These are phyloP conservation scores for Annulohypoxylon truncatum DNA, from an alignment of 2,329 filamentous ascomycete species.

Conservation along the genomic window DNA sequence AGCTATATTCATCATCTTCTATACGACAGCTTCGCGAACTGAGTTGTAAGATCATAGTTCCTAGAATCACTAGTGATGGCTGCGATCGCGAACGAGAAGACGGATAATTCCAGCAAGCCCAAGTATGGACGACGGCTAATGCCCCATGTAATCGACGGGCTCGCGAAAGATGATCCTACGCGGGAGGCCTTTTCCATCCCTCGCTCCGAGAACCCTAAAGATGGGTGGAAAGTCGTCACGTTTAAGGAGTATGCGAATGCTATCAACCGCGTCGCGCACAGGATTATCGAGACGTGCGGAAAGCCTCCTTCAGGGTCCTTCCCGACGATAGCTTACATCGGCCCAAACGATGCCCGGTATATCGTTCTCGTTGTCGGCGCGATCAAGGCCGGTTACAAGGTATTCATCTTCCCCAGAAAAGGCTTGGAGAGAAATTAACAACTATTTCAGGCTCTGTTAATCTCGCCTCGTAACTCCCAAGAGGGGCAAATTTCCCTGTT, in stretches of 20 bases:
- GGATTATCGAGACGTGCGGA: constrained; percentile 20
- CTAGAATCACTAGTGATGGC: neutral
- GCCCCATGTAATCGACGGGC: constrained; percentile 55
- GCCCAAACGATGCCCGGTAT: constrained; percentile 52
- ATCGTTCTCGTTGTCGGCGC: constrained; percentile 42
- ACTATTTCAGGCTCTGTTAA: constrained; percentile 53
- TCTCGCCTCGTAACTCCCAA: constrained; percentile 59
- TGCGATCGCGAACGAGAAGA: neutral
- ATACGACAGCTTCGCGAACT: neutral
- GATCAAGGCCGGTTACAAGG: constrained; percentile 50
- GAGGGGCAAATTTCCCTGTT: constrained; percentile 60
- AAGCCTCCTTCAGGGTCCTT: constrained; percentile 34
- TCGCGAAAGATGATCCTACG: constrained; percentile 51
- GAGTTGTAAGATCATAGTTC: neutral
- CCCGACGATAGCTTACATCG: constrained; percentile 60
- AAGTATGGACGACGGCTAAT: constrained; percentile 52
- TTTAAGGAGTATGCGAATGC: constrained; percentile 55
- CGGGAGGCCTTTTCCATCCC: constrained; percentile 53
- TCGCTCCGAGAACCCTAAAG: constrained; percentile 50
- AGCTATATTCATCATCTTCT: neutral
- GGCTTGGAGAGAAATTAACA: neutral
- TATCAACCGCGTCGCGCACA: constrained; percentile 54
- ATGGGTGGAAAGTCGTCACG: constrained; percentile 56
- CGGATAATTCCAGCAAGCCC: constrained; percentile 33
- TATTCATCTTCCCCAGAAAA: constrained; percentile 32